Conservation (phyloP, 768 basidiomycete species). For the Lentinula aciculospora region DNA sequence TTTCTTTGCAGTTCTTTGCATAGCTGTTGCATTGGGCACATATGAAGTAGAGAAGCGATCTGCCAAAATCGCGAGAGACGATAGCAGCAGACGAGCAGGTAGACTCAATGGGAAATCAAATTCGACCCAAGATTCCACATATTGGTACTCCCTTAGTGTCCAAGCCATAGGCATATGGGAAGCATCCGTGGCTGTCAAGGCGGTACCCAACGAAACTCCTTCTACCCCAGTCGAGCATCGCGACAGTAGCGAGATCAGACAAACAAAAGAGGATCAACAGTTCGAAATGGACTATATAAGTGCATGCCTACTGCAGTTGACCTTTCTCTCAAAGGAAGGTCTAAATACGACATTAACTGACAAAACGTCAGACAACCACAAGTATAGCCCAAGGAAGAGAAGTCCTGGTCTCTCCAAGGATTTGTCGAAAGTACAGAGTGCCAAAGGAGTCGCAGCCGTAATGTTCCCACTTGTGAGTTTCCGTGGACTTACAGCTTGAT, state of each 20-base stretch:
- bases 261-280: conserved; percentile 19
- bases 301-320: conserved; percentile 52
- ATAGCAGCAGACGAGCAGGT: not conserved
- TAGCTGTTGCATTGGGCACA: conserved; percentile 56
- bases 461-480: conserved; percentile 38
- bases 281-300: conserved; percentile 55
- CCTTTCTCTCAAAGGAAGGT: conserved; percentile 49
- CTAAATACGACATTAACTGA: conserved; percentile 22
- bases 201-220: not conserved
- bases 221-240: not conserved
- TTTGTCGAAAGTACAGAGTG: not conserved
- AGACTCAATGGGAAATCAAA: not conserved
- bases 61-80: not conserved
- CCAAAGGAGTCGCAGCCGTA: conserved; percentile 8
- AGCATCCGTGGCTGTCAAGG: conserved; percentile 17
- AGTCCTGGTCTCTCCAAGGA: conserved; percentile 1
- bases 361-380: not conserved
- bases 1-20: conserved; percentile 57
- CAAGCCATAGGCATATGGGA: conserved; percentile 42
- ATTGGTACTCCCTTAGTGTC: conserved; percentile 41
- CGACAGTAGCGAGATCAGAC: not conserved
- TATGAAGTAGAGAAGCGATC: not conserved
- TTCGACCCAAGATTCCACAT: conserved; percentile 14
- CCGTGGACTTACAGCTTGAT: not conserved
- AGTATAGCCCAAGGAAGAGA: not conserved